phyloP scores from a whole-genome alignment of 805 yeast species.

The Cyberlindnera suaveolens region DNA sequence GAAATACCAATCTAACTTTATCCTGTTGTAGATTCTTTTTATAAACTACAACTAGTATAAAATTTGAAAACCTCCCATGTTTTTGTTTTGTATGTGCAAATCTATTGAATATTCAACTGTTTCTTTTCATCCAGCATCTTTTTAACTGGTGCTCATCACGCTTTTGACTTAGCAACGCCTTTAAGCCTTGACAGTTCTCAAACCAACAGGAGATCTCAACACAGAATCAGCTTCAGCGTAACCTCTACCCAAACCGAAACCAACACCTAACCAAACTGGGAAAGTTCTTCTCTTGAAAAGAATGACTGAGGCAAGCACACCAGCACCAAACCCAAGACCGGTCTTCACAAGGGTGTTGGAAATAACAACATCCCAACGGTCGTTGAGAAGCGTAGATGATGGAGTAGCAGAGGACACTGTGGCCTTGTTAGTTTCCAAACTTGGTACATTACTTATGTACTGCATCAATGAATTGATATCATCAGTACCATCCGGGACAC shows the following conservation, averaged over 20 bases:
- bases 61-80: not conserved
- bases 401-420: slow-evolving; percentile 28
- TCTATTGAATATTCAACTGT: not conserved
- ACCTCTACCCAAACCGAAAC: slow-evolving; percentile 97
- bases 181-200: slow-evolving; percentile 67
- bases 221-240: slow-evolving; percentile 98
- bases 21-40: not conserved
- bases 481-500: no score
- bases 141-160: no score
- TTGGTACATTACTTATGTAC: slow-evolving; percentile 42
- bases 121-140: not conserved
- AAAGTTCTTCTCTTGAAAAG: slow-evolving; percentile 90
- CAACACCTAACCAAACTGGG: slow-evolving; percentile 97
- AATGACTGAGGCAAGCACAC: slow-evolving; percentile 86
- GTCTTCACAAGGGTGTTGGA: slow-evolving; percentile 93
- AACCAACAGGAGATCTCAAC: slow-evolving; percentile 77
- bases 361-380: slow-evolving; percentile 92
- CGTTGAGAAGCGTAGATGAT: slow-evolving; percentile 55
- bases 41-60: not conserved
- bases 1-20: no score
- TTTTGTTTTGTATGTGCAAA: not conserved
- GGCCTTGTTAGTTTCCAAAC: slow-evolving; percentile 24
- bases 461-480: slow-evolving; percentile 75
- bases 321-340: slow-evolving; percentile 94
- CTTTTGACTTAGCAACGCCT: not conserved